Evolutionary conservation across 768 basidiomycete species (phyloP).

Genomic region (Coprinopsis cinerea): DNA sequence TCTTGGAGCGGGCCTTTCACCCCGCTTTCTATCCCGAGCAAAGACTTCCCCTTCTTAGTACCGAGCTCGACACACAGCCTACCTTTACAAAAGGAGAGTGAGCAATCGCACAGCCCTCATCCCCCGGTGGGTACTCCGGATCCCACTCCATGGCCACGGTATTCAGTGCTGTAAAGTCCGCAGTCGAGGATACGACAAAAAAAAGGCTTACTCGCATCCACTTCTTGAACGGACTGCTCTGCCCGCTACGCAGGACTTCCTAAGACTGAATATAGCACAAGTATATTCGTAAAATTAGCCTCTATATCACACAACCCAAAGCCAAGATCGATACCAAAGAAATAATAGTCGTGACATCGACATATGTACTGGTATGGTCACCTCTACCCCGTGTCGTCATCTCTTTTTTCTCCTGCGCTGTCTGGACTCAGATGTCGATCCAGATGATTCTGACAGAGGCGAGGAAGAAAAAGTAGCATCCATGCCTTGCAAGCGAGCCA

Average conservation of each 20-base stretch:
- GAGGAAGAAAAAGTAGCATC: not conserved
- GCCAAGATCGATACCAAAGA: not conserved
- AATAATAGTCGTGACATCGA: too few relatives aligned
- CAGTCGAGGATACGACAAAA: not conserved
- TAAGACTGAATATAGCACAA: not conserved
- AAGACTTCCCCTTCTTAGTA: too few relatives aligned
- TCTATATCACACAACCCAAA: conserved; percentile 8
- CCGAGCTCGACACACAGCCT: too few relatives aligned
- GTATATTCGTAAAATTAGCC: conserved; percentile 8
- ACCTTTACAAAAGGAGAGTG: too few relatives aligned
- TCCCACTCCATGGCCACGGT: not conserved
- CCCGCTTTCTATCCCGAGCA: too few relatives aligned
- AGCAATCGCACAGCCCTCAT: not conserved
- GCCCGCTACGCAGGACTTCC: not conserved
- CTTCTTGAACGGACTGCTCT: not conserved
- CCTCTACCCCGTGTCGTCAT: not conserved
- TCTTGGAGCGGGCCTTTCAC: too few relatives aligned
- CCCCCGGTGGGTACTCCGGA: not conserved
- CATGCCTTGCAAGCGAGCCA: conserved; percentile 14
- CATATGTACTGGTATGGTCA: conserved; percentile 6
- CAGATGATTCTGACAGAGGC: too few relatives aligned
- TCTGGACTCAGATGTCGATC: not conserved
- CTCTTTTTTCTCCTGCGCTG: conserved; percentile 1
- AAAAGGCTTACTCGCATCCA: not conserved
- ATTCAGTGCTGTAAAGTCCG: too few relatives aligned